Evolutionary conservation across 148 eudicot genomes (phyloP).

Genomic region (Chenopodium berlandieri): DNA sequence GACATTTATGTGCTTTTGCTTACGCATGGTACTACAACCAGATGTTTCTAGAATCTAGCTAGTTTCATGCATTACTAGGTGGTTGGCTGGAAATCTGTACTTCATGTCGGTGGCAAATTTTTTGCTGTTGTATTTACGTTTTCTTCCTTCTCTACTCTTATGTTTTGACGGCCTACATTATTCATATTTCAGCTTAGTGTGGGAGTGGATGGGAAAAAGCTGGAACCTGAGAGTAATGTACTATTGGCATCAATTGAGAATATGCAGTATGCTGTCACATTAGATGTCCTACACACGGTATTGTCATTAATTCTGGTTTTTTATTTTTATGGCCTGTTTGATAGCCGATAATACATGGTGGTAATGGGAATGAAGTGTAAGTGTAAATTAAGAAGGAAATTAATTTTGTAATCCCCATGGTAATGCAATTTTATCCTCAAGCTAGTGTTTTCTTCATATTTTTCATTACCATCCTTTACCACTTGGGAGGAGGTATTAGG

Average conservation of each 20-base stretch:
- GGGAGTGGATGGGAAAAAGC: slow-evolving; percentile 81
- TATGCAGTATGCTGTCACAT: slow-evolving; percentile 92
- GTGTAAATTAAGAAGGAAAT: too few relatives aligned
- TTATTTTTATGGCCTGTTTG: background rate
- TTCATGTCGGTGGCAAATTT: too few relatives aligned
- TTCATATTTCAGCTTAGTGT: slow-evolving; percentile 12
- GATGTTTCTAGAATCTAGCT: background rate
- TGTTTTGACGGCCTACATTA: background rate
- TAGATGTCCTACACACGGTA: slow-evolving; percentile 91
- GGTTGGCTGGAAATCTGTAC: background rate
- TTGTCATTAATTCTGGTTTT: background rate
- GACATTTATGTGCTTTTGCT: background rate
- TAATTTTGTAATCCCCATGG: too few relatives aligned
- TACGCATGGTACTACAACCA: background rate
- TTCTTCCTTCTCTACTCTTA: background rate
- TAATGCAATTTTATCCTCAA: too few relatives aligned
- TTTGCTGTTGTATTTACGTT: background rate
- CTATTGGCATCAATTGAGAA: slow-evolving; percentile 95
- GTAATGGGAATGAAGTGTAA: too few relatives aligned
- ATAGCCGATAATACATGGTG: too few relatives aligned
- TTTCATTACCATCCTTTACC: too few relatives aligned
- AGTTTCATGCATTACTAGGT: background rate
- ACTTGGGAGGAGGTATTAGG: too few relatives aligned
- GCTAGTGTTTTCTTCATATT: too few relatives aligned
- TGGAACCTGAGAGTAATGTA: slow-evolving; percentile 93